Evolutionary conservation across 2,329 filamentous ascomycete genomes (phyloP).

Genomic region (Aspergillus terreus): DNA sequence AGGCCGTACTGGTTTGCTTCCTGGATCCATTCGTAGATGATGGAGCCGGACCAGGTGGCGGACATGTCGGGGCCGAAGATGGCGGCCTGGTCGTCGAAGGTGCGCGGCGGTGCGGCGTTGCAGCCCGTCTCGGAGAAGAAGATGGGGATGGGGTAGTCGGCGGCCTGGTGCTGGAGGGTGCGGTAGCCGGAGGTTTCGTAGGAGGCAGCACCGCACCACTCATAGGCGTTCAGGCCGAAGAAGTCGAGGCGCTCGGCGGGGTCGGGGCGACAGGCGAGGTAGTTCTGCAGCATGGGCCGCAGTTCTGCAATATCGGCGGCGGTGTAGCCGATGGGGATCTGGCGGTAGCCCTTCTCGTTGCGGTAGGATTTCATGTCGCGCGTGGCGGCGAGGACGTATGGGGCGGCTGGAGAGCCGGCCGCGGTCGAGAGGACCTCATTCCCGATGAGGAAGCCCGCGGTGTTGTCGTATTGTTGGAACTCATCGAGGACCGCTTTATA

Average conservation of each 20-base stretch:
- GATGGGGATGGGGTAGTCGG: conserved; percentile 74
- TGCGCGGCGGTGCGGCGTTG: conserved; percentile 51
- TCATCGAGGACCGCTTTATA: conserved; percentile 72
- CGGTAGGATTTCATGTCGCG: conserved; percentile 81
- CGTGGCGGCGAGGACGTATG: conserved; percentile 77
- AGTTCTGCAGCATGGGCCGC: conserved; percentile 64
- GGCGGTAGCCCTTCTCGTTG: conserved; percentile 69
- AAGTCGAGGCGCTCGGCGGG: conserved; percentile 69
- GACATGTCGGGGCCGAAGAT: conserved; percentile 75
- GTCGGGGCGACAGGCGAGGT: conserved; percentile 74
- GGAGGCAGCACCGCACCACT: conserved; percentile 62
- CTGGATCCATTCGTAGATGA: conserved; percentile 88
- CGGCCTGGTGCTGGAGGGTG: conserved; percentile 63
- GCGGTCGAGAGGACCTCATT: conserved; percentile 68
- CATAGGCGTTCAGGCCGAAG: conserved; percentile 81
- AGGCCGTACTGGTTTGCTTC: conserved; percentile 81
- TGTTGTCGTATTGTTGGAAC: conserved; percentile 74
- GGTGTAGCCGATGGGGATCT: conserved; percentile 82
- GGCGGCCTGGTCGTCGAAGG: conserved; percentile 62
- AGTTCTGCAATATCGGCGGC: conserved; percentile 76
- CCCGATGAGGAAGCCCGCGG: conserved; percentile 79
- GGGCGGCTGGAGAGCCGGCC: conserved; percentile 61
- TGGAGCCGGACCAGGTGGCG: conserved; percentile 67
- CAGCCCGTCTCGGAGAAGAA: conserved; percentile 90
- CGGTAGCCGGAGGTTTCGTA: conserved; percentile 67